Evolutionary conservation across 2,329 filamentous ascomycete species (phyloP).

Genomic region (Ambrosiella cleistominuta): DNA sequence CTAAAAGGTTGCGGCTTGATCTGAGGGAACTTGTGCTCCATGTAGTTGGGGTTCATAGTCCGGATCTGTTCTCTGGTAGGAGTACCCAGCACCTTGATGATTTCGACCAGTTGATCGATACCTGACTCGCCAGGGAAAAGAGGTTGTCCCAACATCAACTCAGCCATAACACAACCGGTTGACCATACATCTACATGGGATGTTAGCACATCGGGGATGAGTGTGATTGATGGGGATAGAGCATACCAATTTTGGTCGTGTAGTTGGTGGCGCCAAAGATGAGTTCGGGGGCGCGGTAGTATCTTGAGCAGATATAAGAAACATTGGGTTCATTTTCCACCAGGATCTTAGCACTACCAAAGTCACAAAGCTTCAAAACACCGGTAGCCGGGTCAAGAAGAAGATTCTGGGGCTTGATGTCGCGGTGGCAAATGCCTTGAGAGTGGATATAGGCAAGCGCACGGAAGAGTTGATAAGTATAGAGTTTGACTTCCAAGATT

Average conservation of each 20-base stretch:
- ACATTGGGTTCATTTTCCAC: constrained; percentile 98
- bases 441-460: constrained; percentile 98
- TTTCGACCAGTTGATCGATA: constrained; percentile 96
- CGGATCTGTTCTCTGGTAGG: constrained; percentile 95
- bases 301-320: constrained; percentile 97
- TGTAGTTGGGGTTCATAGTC: constrained; percentile 99
- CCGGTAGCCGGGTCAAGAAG: constrained; percentile 81
- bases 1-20: constrained; percentile 99
- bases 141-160: constrained; percentile 95
- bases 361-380: constrained; percentile 93
- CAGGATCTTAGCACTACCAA: constrained; percentile 95
- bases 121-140: constrained; percentile 96
- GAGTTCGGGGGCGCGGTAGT: constrained; percentile 93
- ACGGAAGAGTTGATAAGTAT: constrained; percentile 98
- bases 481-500: constrained; percentile 94
- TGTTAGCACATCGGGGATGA: constrained; percentile 25
- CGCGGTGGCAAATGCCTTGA: constrained; percentile 94
- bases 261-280: constrained; percentile 99
- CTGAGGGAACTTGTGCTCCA: constrained; percentile 99
- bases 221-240: background rate
- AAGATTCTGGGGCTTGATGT: constrained; percentile 98
- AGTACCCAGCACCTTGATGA: constrained; percentile 96
- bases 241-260: constrained; percentile 95
- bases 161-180: constrained; percentile 97
- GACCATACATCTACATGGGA: constrained; percentile 79